Evolutionary conservation across 352 stramenopile species (phyloP), one percentile per base, ranked within the genome.

Genomic region (Globisporangium polare): DNA sequence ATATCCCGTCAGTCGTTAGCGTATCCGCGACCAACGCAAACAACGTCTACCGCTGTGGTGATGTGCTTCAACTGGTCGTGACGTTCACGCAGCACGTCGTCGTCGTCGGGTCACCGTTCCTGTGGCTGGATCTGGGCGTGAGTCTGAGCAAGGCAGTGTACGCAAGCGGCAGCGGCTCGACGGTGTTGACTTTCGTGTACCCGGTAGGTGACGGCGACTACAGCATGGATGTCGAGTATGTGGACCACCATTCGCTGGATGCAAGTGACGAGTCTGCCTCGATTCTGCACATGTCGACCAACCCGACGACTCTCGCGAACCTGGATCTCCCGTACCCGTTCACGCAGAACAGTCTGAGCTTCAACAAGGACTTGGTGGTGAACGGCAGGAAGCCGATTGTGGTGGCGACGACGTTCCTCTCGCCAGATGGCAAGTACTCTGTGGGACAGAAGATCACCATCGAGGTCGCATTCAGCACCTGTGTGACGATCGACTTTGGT

Each of bases 241-340:
- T 92, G 20, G 86, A 95, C 53, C 74, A 88, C 50, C 86, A 94
- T 60, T 95, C 84, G 15, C 74, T 95, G 8, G 83, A 94, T 43
- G 70, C 78, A 4, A 86, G 72, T 13, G 71, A 68, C n/a, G 61
- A 60, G 17, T 78, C 74, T n/a, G 66, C 65, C 13, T 54, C 51
- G 8, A 92, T 90, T 45, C 39, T 86, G 26, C 80, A 89, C 55
- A 53, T 77, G 3, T 83, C 86, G 17, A 90, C 84, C 2, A 80
- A 77, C 35, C 86, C 86, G 24, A 93, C 84, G 15, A 90, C 82
- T 1, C 42, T 69, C 17, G 86, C 84, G 5, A 79, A 90, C 49
- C 61, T 88, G 0, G 73, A 88, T 59, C 72, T 95, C 26, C 83
- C 84, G 10, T 89, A 83, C 37, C 86, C 84, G 2, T 78, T 62